Evolutionary conservation across 495 filamentous ascomycete genomes (phyloP).

Genomic region (Daldinia bambusicola): DNA sequence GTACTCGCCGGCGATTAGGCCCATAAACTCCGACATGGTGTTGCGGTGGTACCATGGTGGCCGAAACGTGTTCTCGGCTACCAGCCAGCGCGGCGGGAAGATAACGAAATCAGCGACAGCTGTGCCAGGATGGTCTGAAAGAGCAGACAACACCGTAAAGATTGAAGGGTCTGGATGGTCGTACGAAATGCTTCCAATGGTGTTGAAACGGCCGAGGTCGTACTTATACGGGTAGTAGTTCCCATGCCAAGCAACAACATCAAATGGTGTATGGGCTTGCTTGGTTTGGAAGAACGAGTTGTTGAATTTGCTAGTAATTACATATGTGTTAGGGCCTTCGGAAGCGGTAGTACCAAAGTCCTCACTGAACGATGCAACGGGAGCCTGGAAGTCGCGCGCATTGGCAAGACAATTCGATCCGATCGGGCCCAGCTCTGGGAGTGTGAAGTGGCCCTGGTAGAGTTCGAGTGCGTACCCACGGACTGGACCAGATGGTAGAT

Average conservation of each 20-base stretch:
- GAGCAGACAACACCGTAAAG: constrained; percentile 81
- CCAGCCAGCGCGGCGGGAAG: constrained; percentile 84
- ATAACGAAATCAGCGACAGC: constrained; percentile 86
- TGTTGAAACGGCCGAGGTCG: constrained; percentile 81
- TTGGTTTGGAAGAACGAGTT: constrained; percentile 78
- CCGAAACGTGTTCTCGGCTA: constrained; percentile 80
- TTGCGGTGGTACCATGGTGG: constrained; percentile 87
- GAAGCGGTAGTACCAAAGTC: constrained; percentile 53
- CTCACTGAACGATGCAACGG: constrained; percentile 80
- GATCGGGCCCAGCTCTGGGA: constrained; percentile 90
- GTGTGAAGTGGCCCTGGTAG: constrained; percentile 83
- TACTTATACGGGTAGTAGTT: constrained; percentile 87
- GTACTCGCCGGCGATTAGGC: constrained; percentile 73
- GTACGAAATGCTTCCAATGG: constrained; percentile 77
- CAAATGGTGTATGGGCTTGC: constrained; percentile 80
- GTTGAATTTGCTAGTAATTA: constrained; percentile 79
- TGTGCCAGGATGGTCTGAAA: constrained; percentile 66
- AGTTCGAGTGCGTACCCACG: constrained; percentile 89
- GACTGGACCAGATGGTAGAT: constrained; percentile 68
- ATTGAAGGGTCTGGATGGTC: constrained; percentile 86
- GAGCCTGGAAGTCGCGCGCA: constrained; percentile 86
- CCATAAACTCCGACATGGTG: constrained; percentile 88
- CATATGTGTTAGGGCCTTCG: constrained; percentile 61
- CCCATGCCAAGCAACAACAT: constrained; percentile 84
- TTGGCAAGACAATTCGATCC: constrained; percentile 90